These are phyloP conservation scores for Corchorus capsularis DNA, from an alignment of 345 rosid genomes.

Conservation along the genomic window DNA sequence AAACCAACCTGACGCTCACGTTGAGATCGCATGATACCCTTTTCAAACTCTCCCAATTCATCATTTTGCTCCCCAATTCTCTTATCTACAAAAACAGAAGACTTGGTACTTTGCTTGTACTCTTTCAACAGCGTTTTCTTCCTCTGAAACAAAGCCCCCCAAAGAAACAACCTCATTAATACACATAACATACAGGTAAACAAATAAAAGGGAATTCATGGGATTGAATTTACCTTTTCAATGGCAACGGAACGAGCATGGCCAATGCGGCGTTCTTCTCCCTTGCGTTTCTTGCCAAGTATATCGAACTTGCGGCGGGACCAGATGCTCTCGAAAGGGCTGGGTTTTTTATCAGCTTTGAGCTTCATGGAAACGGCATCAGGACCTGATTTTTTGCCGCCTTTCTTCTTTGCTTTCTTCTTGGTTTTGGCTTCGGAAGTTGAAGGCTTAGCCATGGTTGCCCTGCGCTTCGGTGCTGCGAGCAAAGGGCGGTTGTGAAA, in stretches of 20 bases:
- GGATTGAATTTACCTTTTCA: slow-evolving; percentile 47
- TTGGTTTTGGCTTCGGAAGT: slow-evolving; percentile 13
- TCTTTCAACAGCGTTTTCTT: slow-evolving; percentile 80
- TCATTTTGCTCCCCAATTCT: slow-evolving; percentile 82
- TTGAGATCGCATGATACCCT: slow-evolving; percentile 79
- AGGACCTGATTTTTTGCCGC: slow-evolving; percentile 47
- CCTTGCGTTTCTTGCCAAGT: slow-evolving; percentile 87
- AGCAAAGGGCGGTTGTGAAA: not conserved
- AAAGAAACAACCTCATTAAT: not conserved
- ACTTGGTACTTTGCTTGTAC: slow-evolving; percentile 72
- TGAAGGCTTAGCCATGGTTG: slow-evolving; percentile 31
- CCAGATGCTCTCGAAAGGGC: slow-evolving; percentile 86
- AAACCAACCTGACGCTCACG: slow-evolving; percentile 72
- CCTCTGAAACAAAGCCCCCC: slow-evolving; percentile 46
- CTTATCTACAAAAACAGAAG: slow-evolving; percentile 73
- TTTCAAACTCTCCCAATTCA: slow-evolving; percentile 76
- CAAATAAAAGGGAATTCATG: not conserved
- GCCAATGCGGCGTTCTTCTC: slow-evolving; percentile 80
- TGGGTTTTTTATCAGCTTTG: slow-evolving; percentile 43
- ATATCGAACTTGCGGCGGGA: slow-evolving; percentile 84
- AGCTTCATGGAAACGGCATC: slow-evolving; percentile 66
- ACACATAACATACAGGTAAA: not conserved
- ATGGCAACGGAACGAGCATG: slow-evolving; percentile 65
- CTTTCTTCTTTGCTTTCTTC: slow-evolving; percentile 44
- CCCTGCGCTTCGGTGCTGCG: not conserved